Evolutionary conservation across 2,329 filamentous ascomycete species (phyloP).

Genomic region (Alternaria brassicae): DNA sequence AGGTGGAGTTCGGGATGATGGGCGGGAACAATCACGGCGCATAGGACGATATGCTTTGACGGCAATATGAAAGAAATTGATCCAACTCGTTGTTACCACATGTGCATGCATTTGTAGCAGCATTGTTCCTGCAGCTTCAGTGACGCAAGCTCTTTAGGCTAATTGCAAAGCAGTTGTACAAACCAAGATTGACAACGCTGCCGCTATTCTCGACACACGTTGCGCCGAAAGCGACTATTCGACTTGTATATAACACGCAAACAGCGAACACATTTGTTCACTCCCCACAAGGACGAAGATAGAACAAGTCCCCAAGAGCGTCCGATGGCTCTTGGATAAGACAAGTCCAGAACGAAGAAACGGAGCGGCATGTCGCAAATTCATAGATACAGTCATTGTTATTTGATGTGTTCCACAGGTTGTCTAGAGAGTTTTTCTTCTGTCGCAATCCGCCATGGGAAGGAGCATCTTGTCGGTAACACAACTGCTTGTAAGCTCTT

Average conservation of each 20-base stretch:
- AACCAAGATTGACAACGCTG: background rate
- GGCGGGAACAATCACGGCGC: conserved; percentile 12
- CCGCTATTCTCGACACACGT: background rate
- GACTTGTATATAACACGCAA: background rate
- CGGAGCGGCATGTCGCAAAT: background rate
- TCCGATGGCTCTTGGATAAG: background rate
- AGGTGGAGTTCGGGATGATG: conserved; percentile 6
- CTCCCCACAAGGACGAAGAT: background rate
- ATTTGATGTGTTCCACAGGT: background rate
- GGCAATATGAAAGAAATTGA: conserved; percentile 35
- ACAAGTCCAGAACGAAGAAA: background rate
- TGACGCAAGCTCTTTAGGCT: conserved; percentile 31
- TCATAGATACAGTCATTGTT: background rate
- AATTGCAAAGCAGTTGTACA: conserved; percentile 19
- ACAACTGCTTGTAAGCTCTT: conserved; percentile 19
- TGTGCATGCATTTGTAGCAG: conserved; percentile 25
- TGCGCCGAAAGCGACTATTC: background rate
- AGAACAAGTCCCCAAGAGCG: background rate
- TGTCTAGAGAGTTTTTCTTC: background rate
- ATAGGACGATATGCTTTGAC: conserved; percentile 18
- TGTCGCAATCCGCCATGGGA: background rate
- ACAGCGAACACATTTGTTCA: background rate
- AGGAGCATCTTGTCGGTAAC: background rate
- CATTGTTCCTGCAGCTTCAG: conserved; percentile 30
- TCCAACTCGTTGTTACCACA: conserved; percentile 8